phyloP scores from a whole-genome alignment of 73 alveolate species.

The Tetrahymena thermophila region DNA sequence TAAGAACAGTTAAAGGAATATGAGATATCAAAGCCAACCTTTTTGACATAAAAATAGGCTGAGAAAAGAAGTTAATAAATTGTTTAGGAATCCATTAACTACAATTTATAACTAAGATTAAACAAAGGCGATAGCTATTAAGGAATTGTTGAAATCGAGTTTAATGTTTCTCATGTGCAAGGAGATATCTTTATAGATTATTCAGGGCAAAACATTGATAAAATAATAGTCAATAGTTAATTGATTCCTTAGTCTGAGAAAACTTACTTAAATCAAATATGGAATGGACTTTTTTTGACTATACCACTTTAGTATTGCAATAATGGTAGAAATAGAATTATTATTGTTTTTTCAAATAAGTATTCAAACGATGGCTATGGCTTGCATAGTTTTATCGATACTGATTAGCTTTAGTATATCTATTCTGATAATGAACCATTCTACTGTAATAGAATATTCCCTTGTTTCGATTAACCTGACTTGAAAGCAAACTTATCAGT shows the following conservation, averaged over 20 bases:
- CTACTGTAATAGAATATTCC: constrained; percentile 92
- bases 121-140: not conserved
- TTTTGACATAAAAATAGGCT: not conserved
- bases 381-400: constrained; percentile 90
- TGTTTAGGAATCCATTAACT: not conserved
- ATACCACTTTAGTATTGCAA: constrained; percentile 10
- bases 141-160: not conserved
- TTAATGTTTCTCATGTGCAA: not conserved
- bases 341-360: constrained; percentile 19
- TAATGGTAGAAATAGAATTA: constrained; percentile 16
- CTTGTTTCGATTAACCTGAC: constrained; percentile 97
- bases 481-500: constrained; percentile 79
- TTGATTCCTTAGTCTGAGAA: not conserved
- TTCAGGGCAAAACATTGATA: not conserved
- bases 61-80: not conserved
- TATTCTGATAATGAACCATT: constrained; percentile 95
- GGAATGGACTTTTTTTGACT: constrained; percentile 42
- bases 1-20: not conserved
- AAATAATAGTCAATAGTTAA: not conserved
- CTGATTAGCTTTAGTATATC: constrained; percentile 84
- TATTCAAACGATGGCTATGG: constrained; percentile 87
- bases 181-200: not conserved
- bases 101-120: not conserved
- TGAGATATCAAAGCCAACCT: not conserved
- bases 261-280: not conserved